Percentiles rank a stretch among this genome's conserved stretches.
phyloP scores from a whole-genome alignment of 352 stramenopile genomes.

The Phytophthora boehmeriae region DNA sequence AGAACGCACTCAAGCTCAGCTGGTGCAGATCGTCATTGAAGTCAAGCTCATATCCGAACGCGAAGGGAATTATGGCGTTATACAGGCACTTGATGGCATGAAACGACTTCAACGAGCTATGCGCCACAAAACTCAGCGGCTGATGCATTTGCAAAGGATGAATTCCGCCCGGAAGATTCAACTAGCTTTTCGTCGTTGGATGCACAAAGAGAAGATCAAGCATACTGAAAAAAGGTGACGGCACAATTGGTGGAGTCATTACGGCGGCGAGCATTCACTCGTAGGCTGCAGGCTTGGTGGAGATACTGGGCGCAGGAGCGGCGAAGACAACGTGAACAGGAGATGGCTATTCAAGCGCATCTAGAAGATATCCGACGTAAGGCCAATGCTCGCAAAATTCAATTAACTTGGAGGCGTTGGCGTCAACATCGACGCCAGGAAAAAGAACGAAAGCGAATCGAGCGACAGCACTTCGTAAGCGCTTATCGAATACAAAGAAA shows the following conservation, averaged over 20 bases:
- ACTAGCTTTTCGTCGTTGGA: slow-evolving; percentile 23
- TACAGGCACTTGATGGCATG: slow-evolving; percentile 13
- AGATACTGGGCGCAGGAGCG: slow-evolving; percentile 10
- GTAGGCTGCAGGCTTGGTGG: slow-evolving; percentile 29
- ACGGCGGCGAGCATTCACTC: slow-evolving; percentile 13
- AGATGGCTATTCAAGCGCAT: slow-evolving; percentile 5
- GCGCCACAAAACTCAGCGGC: slow-evolving; percentile 3
- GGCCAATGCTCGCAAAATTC: slow-evolving; percentile 24
- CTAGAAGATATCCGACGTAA: slow-evolving; percentile 11
- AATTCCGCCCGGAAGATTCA: slow-evolving; percentile 31
- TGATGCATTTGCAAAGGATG: slow-evolving; percentile 24
- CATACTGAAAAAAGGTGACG: slow-evolving; percentile 15
- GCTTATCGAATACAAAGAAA: slow-evolving; percentile 23
- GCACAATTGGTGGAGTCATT: slow-evolving; percentile 12
- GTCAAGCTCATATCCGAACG: slow-evolving; percentile 39
- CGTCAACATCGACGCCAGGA: not conserved
- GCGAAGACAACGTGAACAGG: slow-evolving; percentile 17
- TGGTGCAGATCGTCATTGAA: slow-evolving; percentile 44
- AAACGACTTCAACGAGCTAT: slow-evolving; percentile 11
- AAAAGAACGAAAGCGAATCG: slow-evolving; percentile 5
- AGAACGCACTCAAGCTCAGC: slow-evolving; percentile 24
- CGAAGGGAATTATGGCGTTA: slow-evolving; percentile 15
- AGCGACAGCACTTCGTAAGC: slow-evolving; percentile 6
- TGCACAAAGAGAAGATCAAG: slow-evolving; percentile 11
- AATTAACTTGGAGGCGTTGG: slow-evolving; percentile 15